Evolutionary conservation across 2,329 filamentous ascomycete genomes (phyloP).

Genomic region (Knufia fluminis): DNA sequence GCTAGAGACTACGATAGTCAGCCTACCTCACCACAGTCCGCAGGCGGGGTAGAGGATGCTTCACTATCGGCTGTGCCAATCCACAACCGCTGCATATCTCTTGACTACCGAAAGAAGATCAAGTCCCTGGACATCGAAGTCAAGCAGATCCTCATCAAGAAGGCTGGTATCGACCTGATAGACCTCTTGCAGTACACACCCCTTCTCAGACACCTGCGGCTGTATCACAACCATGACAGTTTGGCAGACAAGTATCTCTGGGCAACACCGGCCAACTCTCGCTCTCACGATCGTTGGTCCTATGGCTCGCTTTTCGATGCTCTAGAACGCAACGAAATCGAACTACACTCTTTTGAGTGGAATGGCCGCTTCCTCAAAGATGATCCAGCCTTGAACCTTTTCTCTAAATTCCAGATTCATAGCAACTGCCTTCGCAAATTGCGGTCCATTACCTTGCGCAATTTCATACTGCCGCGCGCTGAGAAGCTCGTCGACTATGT

Average conservation of each 20-base stretch:
- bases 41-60: not conserved
- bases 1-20: slow-evolving; percentile 30
- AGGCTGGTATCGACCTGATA: slow-evolving; percentile 47
- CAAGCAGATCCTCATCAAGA: slow-evolving; percentile 45
- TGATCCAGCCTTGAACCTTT: slow-evolving; percentile 27
- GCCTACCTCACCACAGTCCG: slow-evolving; percentile 14
- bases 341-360: slow-evolving; percentile 48
- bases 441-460: slow-evolving; percentile 30
- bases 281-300: slow-evolving; percentile 48
- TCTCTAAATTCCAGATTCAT: slow-evolving; percentile 46
- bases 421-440: slow-evolving; percentile 42
- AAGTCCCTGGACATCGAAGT: slow-evolving; percentile 62
- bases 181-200: slow-evolving; percentile 56
- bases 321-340: slow-evolving; percentile 43
- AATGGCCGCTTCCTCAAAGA: slow-evolving; percentile 39
- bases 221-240: slow-evolving; percentile 60
- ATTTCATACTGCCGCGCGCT: slow-evolving; percentile 22
- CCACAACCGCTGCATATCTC: slow-evolving; percentile 29
- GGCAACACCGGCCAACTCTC: slow-evolving; percentile 24
- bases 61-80: not conserved
- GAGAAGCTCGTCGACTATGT: not conserved
- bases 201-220: slow-evolving; percentile 58
- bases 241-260: slow-evolving; percentile 24
- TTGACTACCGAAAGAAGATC: slow-evolving; percentile 64
- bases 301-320: slow-evolving; percentile 59